Base-by-base conservation (phyloP, 2,329 filamentous ascomycete genomes). In the Raffaelea ambrosiae region DNA sequence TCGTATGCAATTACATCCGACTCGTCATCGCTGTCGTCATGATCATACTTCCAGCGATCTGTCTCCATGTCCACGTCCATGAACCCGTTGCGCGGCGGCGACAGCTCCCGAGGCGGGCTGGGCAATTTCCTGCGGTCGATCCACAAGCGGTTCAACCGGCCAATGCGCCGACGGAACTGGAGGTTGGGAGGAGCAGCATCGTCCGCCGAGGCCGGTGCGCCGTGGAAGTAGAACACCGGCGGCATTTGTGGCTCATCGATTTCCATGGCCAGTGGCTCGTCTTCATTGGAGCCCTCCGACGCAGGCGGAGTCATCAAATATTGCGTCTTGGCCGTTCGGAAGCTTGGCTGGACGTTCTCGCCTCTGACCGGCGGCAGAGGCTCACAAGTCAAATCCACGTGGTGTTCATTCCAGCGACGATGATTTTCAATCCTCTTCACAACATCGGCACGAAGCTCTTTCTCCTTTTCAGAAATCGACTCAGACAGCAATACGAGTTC, bases 371-470 rank as follows among this genome's bases (percentile, higher is more conserved):
- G 89, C 44, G 86, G 88, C 55, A 97, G 77, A 44, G 91, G 89
- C 55, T 84, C 83, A 69, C 84, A 82, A 52, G 91, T 96, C 62
- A 89, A 76, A 68, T 97, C 90, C 58, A 94, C 79, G 70, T 88
- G 89, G 60, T 87, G 85, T 58, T 86, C 77, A 66, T 96, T 96
- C 89, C 91, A 96, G 63, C 86, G 83, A 57, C 85, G 81, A 67
- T 96, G 91, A 66, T 93, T 91, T 58, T 84, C 77, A 47, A 94
- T 82, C 66, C 94, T 91, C 57, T 81, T 81, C 64, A 94, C 87
- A 62, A 97, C 88, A 59, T 94, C 88, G 54, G 76, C 75, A 53
- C 84, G 77, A 56, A 96, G 81, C 57, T 86, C 81, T 56, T 86
- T 88, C 56, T 91, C 84, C 64, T 87, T 88, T 65, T 95, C 87